Conservation (phyloP, 306 rosid species). For the Begonia fuchsioides region DNA sequence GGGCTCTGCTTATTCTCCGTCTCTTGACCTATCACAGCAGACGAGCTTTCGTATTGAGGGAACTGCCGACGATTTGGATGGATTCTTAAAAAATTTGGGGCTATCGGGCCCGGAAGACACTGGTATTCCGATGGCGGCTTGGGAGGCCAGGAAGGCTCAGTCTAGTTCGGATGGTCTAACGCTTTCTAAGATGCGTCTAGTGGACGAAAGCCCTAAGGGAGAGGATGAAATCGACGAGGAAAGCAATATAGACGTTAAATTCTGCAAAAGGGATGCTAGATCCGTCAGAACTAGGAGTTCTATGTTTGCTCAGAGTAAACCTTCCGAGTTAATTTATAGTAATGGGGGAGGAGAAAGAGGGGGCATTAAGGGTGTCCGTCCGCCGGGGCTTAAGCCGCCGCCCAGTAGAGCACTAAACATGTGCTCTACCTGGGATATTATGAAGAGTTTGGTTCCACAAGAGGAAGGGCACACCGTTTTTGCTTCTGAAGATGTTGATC, state of each 20-base stretch:
- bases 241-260: conserved; percentile 14
- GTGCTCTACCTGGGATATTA: conserved; percentile 77
- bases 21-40: conserved; percentile 40
- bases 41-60: conserved; percentile 78
- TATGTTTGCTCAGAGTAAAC: conserved; percentile 15
- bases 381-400: conserved; percentile 68
- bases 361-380: conserved; percentile 68
- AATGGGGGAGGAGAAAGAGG: conserved; percentile 10
- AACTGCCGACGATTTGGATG: conserved; percentile 49
- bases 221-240: conserved; percentile 15
- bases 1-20: conserved; percentile 37
- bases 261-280: conserved; percentile 14
- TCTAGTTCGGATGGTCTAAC: conserved; percentile 46
- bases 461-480: conserved; percentile 5
- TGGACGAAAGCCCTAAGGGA: conserved; percentile 15
- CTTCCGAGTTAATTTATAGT: conserved; percentile 17
- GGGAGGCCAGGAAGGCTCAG: conserved; percentile 50
- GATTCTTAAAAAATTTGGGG: conserved; percentile 36
- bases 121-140: conserved; percentile 44
- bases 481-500: conserved; percentile 10
- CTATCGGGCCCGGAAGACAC: conserved; percentile 66
- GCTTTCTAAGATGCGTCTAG: conserved; percentile 16
- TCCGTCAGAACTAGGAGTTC: conserved; percentile 16
- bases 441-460: conserved; percentile 45
- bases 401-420: conserved; percentile 32